phyloP scores from a whole-genome alignment of 179 eudicot genomes.

The Gypsophila paniculata region DNA sequence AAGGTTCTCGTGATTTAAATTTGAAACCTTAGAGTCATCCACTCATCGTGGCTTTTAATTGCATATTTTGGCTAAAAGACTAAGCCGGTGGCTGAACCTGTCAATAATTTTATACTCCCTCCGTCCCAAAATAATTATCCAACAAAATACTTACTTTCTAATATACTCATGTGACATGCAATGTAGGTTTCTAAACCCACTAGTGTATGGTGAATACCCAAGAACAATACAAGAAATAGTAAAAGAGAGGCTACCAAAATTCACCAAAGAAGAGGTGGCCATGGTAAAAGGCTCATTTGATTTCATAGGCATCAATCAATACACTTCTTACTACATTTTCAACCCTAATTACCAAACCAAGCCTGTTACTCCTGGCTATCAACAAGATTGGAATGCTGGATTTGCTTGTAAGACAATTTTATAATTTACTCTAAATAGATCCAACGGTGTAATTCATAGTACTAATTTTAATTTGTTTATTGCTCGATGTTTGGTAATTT shows the following conservation, averaged over 20 bases:
- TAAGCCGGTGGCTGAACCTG: too few species aligned
- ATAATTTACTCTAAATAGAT: too few species aligned
- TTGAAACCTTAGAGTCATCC: too few species aligned
- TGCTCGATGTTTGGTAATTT: neutral
- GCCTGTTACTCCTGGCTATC: slow-evolving; percentile 46
- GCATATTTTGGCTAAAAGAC: too few species aligned
- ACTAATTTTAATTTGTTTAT: neutral
- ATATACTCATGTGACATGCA: neutral
- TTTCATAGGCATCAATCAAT: slow-evolving; percentile 65
- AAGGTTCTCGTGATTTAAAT: too few species aligned
- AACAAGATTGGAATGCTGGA: slow-evolving; percentile 66
- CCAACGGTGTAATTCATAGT: neutral
- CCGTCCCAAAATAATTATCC: too few species aligned
- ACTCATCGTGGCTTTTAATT: too few species aligned
- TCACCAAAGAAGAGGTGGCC: slow-evolving; percentile 53
- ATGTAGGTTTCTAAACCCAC: slow-evolving; percentile 67
- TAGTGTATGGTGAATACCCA: slow-evolving; percentile 80
- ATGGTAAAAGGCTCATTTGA: slow-evolving; percentile 82
- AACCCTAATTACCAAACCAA: slow-evolving; percentile 33
- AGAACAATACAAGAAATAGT: slow-evolving; percentile 65
- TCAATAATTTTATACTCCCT: too few species aligned
- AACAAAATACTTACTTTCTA: too few species aligned
- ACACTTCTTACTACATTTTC: slow-evolving; percentile 61
- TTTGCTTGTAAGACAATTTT: slow-evolving; percentile 50
- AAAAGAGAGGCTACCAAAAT: slow-evolving; percentile 64